Evolutionary conservation across 495 filamentous ascomycete species (phyloP), one percentile per base, ranked within the genome.

Genomic region (Lentithecium fluviatile): DNA sequence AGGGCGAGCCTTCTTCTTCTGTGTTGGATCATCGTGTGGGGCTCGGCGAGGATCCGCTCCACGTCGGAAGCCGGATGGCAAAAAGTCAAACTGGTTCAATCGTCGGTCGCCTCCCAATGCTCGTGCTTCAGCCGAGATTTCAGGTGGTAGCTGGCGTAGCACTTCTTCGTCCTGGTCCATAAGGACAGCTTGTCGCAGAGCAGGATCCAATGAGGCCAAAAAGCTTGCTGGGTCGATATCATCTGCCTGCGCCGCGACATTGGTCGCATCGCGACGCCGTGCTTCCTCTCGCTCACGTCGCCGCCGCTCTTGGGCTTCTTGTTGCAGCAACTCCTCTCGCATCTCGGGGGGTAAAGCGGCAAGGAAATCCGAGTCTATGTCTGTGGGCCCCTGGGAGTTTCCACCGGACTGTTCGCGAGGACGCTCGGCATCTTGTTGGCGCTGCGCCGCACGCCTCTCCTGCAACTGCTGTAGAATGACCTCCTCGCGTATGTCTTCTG

Each of bases 221-320:
- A 99, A 96, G 69, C 88, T 95, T 25, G 89, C 91, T 38, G 90
- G 78, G 73, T 97, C 92, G 85, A 99, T 95, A 24, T 97, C 95
- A 69, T 87, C 85, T n/a, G 82, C 82, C 42, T 82, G 83, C 51
- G 81, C 75, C 20, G 79, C 66, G 62, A 76, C 79, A 66, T 74
- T 73, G 17, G 76, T 75, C 25, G 79, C 74, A 25, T 80, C 77
- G 71, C 78, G 55, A 73, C 84, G 75, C 77, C 90, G 84, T 13
- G 81, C 79, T 62, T 79, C 81, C 69, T 96, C 89, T 49, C 90
- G 89, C 67, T 97, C 90, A 6, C 90, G 85, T 45, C 92, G 90
- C 46, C 94, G 89, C 47, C 91, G 88, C 65, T 96, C 95, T 62
- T 85, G 83, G 29, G 86, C 82, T 75, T 99, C 95, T 69, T 96